Percentiles rank a stretch among this genome's conserved stretches.
phyloP scores from a whole-genome alignment of 225 moss, liverwort and hornwort species.

The Rhytidiadelphus loreus region DNA sequence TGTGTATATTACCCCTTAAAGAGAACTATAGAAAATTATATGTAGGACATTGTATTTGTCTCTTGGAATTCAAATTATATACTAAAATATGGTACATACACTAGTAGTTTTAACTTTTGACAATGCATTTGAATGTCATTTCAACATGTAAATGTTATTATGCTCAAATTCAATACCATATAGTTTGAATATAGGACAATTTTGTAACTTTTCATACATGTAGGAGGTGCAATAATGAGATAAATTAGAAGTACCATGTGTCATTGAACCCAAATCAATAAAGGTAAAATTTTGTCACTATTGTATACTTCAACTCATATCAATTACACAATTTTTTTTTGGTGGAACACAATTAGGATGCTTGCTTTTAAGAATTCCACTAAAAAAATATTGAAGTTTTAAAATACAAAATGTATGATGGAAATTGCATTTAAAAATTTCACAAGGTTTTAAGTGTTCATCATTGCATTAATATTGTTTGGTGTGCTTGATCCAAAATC shows the following conservation, averaged over 20 bases:
- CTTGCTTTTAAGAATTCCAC: background rate
- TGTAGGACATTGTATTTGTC: background rate
- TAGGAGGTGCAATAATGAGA: too few species aligned
- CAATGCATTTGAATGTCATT: too few species aligned
- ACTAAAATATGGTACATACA: background rate
- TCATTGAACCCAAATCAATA: background rate
- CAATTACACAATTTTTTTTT: accelerated
- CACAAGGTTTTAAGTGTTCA: background rate
- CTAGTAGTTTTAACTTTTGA: too few species aligned
- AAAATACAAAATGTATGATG: too few species aligned
- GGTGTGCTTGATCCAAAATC: background rate
- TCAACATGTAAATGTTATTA: background rate
- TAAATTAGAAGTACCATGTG: too few species aligned
- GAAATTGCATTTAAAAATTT: background rate
- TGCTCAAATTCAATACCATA: background rate
- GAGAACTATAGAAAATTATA: background rate
- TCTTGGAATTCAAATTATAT: background rate
- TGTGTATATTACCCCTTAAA: background rate
- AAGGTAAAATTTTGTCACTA: background rate
- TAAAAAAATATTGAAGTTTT: background rate
- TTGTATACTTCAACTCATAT: background rate
- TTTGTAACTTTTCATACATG: too few species aligned
- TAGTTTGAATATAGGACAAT: too few species aligned
- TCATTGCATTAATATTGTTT: background rate
- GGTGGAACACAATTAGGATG: accelerated